phyloP scores from a whole-genome alignment of 345 rosid genomes.

The Moricandia arvensis region DNA sequence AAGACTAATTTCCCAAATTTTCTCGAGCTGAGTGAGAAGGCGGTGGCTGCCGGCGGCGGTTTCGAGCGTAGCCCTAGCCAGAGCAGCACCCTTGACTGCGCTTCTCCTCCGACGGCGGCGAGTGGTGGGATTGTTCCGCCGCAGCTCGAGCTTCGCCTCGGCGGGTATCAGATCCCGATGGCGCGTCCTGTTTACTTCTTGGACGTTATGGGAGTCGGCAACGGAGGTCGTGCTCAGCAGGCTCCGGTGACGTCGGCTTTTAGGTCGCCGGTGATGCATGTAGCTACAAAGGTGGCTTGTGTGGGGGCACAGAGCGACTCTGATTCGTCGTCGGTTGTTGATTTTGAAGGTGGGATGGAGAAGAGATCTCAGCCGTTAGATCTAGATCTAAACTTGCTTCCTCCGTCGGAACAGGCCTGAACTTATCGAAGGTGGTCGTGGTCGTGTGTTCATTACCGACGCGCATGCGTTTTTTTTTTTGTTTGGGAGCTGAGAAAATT shows the following conservation, averaged over 20 bases:
- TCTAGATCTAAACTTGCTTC: constrained; percentile 69
- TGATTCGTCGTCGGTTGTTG: constrained; percentile 62
- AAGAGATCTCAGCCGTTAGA: constrained; percentile 43
- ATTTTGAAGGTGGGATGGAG: constrained; percentile 42
- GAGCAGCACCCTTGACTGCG: constrained; percentile 75
- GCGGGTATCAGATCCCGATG: constrained; percentile 29
- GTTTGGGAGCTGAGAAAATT: constrained; percentile 19
- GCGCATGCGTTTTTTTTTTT: constrained; percentile 13
- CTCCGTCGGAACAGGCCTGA: constrained; percentile 65
- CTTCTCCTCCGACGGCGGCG: constrained; percentile 51
- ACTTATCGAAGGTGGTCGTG: constrained; percentile 24
- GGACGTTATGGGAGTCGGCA: constrained; percentile 51
- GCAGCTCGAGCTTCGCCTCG: constrained; percentile 54
- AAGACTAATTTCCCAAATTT: constrained; percentile 80
- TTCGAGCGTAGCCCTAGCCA: constrained; percentile 68
- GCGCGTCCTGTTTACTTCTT: constrained; percentile 48
- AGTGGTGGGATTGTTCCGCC: constrained; percentile 27
- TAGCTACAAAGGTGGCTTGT: constrained; percentile 21
- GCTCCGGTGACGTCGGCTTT: constrained; percentile 20
- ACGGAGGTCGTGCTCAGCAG: constrained; percentile 25
- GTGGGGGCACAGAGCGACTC: constrained; percentile 55
- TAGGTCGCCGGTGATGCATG: constrained; percentile 29
- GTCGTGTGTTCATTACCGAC: constrained; percentile 5
- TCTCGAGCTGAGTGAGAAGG: constrained; percentile 41
- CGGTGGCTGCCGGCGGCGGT: neutral